phyloP scores from a whole-genome alignment of 768 basidiomycete genomes.

The Suillus placidus region DNA sequence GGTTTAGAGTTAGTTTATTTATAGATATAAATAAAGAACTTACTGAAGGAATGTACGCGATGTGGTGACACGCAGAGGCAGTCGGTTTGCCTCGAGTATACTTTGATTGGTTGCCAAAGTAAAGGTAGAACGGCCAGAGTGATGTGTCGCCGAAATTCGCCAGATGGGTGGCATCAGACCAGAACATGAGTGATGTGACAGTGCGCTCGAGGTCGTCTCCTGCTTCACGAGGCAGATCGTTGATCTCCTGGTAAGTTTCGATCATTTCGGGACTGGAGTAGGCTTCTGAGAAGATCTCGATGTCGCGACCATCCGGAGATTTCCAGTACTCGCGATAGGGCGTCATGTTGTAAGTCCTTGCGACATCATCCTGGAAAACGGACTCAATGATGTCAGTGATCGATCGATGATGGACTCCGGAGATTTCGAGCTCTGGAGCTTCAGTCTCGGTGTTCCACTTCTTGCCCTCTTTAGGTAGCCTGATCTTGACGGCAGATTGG shows the following conservation, averaged over 20 bases:
- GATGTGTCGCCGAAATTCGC: too few relatives aligned
- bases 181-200: too few relatives aligned
- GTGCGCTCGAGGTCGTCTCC: too few relatives aligned
- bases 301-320: background rate
- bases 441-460: background rate
- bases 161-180: too few relatives aligned
- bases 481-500: slow-evolving; percentile 18
- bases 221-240: background rate
- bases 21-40: too few relatives aligned
- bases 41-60: slow-evolving; percentile 5
- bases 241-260: background rate
- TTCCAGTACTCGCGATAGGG: slow-evolving; percentile 12
- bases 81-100: slow-evolving; percentile 6
- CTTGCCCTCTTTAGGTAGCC: background rate
- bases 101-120: slow-evolving; percentile 19
- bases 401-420: background rate
- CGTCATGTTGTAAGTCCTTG: slow-evolving; percentile 2
- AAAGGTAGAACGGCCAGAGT: slow-evolving; percentile 21
- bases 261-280: background rate
- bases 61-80: slow-evolving; percentile 13
- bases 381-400: slow-evolving; percentile 13
- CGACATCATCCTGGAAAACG: background rate
- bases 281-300: slow-evolving; percentile 4
- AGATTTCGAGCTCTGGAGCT: background rate
- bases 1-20: too few relatives aligned